Conservation (phyloP, 257 asterid genomes). For the Jaltomata sinuosa region DNA sequence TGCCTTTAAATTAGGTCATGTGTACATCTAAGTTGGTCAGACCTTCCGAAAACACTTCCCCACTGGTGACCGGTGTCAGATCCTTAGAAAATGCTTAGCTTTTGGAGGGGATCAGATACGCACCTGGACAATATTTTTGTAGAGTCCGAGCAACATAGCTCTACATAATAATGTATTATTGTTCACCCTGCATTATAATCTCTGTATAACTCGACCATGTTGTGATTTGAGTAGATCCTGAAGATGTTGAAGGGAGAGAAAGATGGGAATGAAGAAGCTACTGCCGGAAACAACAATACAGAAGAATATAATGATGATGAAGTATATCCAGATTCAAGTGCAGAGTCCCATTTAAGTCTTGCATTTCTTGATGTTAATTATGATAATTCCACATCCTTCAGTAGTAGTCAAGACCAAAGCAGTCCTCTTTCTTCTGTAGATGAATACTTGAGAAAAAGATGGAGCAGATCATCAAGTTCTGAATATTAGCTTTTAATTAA, state of each 20-base stretch:
- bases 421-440: slow-evolving; percentile 65
- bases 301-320: slow-evolving; percentile 64
- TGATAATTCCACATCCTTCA: slow-evolving; percentile 48
- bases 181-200: not conserved
- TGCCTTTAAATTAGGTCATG: not conserved
- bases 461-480: slow-evolving; percentile 71
- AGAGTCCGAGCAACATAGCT: too few species aligned
- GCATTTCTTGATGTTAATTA: slow-evolving; percentile 56
- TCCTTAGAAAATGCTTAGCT: not conserved
- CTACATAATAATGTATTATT: not conserved
- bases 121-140: too few species aligned
- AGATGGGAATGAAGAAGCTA: slow-evolving; percentile 6
- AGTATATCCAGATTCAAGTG: slow-evolving; percentile 78
- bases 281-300: slow-evolving; percentile 17
- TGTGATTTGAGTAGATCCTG: slow-evolving; percentile 30
- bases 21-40: not conserved
- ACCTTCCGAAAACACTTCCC: not conserved
- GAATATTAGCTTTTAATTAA: slow-evolving; percentile 22
- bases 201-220: not conserved
- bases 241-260: slow-evolving; percentile 49
- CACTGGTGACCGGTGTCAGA: not conserved
- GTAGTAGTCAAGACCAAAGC: slow-evolving; percentile 69
- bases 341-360: slow-evolving; percentile 69
- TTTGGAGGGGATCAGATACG: too few species aligned
- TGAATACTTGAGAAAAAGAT: slow-evolving; percentile 54